Conservation (phyloP, 2,329 filamentous ascomycete species). For the Colletotrichum falcatum region DNA sequence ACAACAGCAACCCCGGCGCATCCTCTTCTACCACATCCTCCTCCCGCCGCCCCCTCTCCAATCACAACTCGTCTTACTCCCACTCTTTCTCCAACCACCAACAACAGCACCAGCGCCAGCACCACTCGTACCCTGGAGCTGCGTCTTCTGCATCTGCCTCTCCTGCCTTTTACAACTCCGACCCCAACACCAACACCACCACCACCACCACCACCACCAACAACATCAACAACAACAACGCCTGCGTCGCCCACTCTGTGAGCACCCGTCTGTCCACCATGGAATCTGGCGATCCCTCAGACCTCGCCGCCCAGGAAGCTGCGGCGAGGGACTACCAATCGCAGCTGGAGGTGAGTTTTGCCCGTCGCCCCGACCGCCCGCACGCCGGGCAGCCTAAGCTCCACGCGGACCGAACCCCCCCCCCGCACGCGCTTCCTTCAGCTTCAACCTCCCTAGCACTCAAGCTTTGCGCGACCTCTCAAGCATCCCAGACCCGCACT, state of each 20-base stretch:
- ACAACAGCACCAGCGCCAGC: neutral
- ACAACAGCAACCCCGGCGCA: conserved; percentile 27
- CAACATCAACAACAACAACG: conserved; percentile 8
- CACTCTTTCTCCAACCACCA: conserved; percentile 7
- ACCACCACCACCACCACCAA: too few species aligned
- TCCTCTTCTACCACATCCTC: conserved; percentile 19
- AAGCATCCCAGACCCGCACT: neutral
- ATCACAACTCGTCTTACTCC: conserved; percentile 18
- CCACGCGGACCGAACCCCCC: conserved; percentile 11
- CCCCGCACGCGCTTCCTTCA: conserved; percentile 1
- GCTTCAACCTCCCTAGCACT: conserved; percentile 33
- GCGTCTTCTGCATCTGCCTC: conserved; percentile 28
- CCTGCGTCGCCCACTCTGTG: conserved; percentile 51
- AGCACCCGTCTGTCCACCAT: conserved; percentile 44
- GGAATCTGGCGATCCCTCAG: conserved; percentile 49
- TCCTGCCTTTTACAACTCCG: conserved; percentile 37
- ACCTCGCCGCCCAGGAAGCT: conserved; percentile 69
- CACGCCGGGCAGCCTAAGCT: neutral
- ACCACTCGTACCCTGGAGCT: conserved; percentile 21
- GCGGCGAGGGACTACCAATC: conserved; percentile 71
- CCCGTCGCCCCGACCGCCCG: neutral
- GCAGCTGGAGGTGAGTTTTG: conserved; percentile 62
- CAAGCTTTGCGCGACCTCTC: neutral
- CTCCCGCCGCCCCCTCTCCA: conserved; percentile 36
- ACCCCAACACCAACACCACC: conserved; percentile 14